Conservation (phyloP, 495 filamentous ascomycete species). For the Tuber umbilicatum region DNA sequence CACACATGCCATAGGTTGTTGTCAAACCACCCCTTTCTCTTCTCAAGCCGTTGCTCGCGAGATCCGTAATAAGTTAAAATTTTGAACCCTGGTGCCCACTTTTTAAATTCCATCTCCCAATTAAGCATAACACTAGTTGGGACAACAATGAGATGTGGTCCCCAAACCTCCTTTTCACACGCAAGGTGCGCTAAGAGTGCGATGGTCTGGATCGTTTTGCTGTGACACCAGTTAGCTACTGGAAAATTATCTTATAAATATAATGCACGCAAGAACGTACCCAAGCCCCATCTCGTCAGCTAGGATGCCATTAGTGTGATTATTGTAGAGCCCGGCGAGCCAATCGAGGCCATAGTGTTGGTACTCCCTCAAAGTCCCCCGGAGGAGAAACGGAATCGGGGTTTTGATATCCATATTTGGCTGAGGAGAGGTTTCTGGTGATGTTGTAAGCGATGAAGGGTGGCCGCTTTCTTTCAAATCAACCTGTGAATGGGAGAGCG, state of each 20-base stretch:
- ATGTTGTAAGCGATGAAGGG: conserved; percentile 43
- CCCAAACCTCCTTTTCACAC: conserved; percentile 86
- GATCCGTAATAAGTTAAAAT: conserved; percentile 95
- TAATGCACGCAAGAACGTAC: conserved; percentile 28
- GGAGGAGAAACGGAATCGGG: conserved; percentile 76
- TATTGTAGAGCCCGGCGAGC: conserved; percentile 88
- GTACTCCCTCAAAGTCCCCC: conserved; percentile 90
- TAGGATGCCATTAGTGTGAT: conserved; percentile 92
- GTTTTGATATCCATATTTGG: conserved; percentile 52
- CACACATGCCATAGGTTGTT: conserved; percentile 91
- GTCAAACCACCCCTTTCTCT: conserved; percentile 84
- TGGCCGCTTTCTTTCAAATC: conserved; percentile 36
- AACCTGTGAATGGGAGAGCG: conserved; percentile 24
- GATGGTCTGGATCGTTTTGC: conserved; percentile 97
- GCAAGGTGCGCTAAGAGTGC: conserved; percentile 89
- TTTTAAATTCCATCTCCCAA: conserved; percentile 99
- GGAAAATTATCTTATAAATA: conserved; percentile 19
- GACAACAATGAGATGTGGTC: conserved; percentile 91
- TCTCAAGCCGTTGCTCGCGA: conserved; percentile 81
- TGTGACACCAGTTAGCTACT: conserved; percentile 19
- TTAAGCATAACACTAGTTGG: conserved; percentile 98
- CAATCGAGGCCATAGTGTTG: conserved; percentile 95
- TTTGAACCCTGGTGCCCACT: conserved; percentile 97
- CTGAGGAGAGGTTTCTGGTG: conserved; percentile 43
- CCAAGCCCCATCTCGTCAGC: conserved; percentile 99